These are phyloP conservation scores for Cordia subcordata DNA, from an alignment of 257 asterid genomes.

Conservation along the genomic window DNA sequence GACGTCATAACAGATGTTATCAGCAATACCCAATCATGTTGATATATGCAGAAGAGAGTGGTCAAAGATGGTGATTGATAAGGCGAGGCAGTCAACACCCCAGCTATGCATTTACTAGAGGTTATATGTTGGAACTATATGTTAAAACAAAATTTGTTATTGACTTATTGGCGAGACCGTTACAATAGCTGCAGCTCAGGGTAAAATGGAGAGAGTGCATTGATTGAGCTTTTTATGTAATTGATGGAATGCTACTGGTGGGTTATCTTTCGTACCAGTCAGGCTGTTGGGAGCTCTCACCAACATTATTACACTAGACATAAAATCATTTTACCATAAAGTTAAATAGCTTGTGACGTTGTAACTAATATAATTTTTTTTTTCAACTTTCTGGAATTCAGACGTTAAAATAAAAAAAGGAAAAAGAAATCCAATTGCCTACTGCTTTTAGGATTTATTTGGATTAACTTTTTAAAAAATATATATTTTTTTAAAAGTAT, in stretches of 20 bases:
- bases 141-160: neutral
- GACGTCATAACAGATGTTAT: slow-evolving; percentile 8
- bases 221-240: neutral
- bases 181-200: no score
- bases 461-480: no score
- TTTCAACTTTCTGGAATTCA: no score
- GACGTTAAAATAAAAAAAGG: no score
- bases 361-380: no score
- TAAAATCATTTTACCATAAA: no score
- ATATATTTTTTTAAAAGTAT: no score
- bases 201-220: neutral
- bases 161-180: no score
- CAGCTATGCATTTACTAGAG: neutral
- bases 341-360: no score
- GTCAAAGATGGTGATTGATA: neutral
- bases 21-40: no score
- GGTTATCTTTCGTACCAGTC: neutral
- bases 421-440: no score
- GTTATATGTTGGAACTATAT: neutral
- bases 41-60: neutral
- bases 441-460: no score
- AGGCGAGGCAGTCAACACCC: neutral
- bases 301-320: neutral
- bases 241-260: neutral
- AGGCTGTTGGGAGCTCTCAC: neutral